phyloP scores from a whole-genome alignment of 2,329 filamentous ascomycete genomes.

The Lithohypha guttulata region DNA sequence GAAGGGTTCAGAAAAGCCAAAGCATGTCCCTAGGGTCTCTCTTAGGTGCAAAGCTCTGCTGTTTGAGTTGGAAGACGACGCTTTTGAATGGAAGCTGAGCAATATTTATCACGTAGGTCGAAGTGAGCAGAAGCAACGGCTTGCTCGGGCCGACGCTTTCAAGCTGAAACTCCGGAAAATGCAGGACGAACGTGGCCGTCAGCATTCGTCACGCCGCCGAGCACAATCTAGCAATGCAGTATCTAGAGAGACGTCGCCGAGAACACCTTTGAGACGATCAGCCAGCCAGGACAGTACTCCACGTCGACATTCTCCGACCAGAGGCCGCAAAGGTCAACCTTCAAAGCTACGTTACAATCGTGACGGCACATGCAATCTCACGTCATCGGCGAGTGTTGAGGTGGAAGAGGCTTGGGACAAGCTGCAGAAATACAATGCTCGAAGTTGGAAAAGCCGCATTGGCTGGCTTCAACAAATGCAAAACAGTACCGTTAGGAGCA shows the following conservation, averaged over 20 bases:
- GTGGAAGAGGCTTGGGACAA: constrained; percentile 65
- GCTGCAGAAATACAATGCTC: constrained; percentile 69
- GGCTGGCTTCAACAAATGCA: constrained; percentile 62
- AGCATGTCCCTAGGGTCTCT: constrained; percentile 74
- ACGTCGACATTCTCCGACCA: constrained; percentile 24
- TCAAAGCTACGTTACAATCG: constrained; percentile 58
- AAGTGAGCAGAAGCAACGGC: constrained; percentile 77
- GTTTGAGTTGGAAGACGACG: constrained; percentile 89
- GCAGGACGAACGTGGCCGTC: constrained; percentile 51
- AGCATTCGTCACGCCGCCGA: constrained; percentile 41
- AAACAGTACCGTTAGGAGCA: constrained; percentile 63
- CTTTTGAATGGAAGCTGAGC: constrained; percentile 94
- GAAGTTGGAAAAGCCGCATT: constrained; percentile 87
- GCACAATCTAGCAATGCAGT: constrained; percentile 41
- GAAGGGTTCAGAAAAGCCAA: constrained; percentile 76
- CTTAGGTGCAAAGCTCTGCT: constrained; percentile 70
- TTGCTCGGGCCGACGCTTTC: constrained; percentile 85
- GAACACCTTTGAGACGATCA: constrained; percentile 26
- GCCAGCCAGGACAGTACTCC: constrained; percentile 49
- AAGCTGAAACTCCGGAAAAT: constrained; percentile 76
- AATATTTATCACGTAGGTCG: constrained; percentile 86
- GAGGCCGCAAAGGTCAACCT: constrained; percentile 27
- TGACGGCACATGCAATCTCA: constrained; percentile 62
- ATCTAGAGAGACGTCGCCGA: constrained; percentile 26
- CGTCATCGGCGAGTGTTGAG: constrained; percentile 59